Evolutionary conservation across 306 rosid species (phyloP), one percentile per base, ranked within the genome.

Genomic region (Quercus agrifolia): DNA sequence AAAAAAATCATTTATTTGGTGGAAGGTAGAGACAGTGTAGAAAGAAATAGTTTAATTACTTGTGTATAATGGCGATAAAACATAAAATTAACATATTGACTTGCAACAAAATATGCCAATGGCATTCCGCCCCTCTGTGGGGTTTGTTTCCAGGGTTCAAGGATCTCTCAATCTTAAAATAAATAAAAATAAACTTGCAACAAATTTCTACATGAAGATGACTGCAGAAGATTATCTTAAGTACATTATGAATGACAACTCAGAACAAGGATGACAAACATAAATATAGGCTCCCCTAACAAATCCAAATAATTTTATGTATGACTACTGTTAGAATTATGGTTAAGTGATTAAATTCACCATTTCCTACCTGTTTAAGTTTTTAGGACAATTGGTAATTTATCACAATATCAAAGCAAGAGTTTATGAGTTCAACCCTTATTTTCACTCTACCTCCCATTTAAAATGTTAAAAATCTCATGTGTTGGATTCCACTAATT

Each of bases 1-100:
- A 70, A 13, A 44, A 44, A 76, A 25, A 20, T 84, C 63, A 61
- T 56, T 63, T 67, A 3, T 83, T 82, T 52, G 72, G 69, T 46
- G 56, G n/a, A 78, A 71, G 82, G 74, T 59, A 49, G 58, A 56
- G 75, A 77, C 44, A 20, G 19, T 49, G 54, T 49, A 49, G 80
- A 46, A 71, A 30, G 72, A 54, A 76, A 68, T 79, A 55, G 71
- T 74, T 77, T 77, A 71, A 73, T 21, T 31, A 21, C 20, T 69
- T 66, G 56, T 70, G 41, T 64, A 71, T 35, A 70, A 73, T 20
- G 56, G 35, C 13, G 20, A 72, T 55, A 44, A 18, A 71, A 70
- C 58, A 58, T 64, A 27, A 25, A 52, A 28, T 31, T 35, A 46
- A 41, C 46, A 57, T 54, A 63, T 20, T 14, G 56, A 23, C 67